Percentiles rank a stretch among this genome's conserved stretches.
These are phyloP conservation scores for Dissophora ornata DNA, from an alignment of 192 early-diverging fungal genomes.

Conservation along the genomic window DNA sequence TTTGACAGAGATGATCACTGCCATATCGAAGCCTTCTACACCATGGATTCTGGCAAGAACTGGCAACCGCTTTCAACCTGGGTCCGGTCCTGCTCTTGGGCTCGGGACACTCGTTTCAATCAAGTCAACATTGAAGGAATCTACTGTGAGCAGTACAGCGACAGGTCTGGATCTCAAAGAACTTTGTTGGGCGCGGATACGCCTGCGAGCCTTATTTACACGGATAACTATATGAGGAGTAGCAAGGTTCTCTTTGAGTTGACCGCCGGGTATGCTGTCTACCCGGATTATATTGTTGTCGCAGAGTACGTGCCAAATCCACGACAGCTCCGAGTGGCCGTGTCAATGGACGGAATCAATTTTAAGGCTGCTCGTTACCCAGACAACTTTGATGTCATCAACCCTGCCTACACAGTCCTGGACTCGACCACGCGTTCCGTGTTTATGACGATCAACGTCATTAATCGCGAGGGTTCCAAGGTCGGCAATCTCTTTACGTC, in stretches of 20 bases:
- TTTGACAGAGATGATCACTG: constrained; percentile 63
- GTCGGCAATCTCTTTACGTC: constrained; percentile 92
- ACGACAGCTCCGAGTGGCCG: constrained; percentile 63
- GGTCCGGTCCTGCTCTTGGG: constrained; percentile 79
- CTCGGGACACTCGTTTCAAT: constrained; percentile 67
- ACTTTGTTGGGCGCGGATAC: constrained; percentile 56
- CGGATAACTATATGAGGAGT: constrained; percentile 66
- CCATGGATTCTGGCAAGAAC: constrained; percentile 73
- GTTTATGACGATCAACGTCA: constrained; percentile 75
- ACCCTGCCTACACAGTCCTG: constrained; percentile 75
- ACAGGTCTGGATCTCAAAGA: constrained; percentile 69
- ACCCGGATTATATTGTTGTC: constrained; percentile 83
- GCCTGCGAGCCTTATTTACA: constrained; percentile 73
- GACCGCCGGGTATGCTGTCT: constrained; percentile 83
- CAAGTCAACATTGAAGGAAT: constrained; percentile 66
- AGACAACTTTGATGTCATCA: constrained; percentile 67
- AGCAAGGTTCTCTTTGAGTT: constrained; percentile 67
- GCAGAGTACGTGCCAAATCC: constrained; percentile 65
- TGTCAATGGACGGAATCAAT: constrained; percentile 78
- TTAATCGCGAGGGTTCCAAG: constrained; percentile 64
- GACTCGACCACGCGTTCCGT: constrained; percentile 70
- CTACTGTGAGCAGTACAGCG: constrained; percentile 79
- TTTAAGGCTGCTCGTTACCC: constrained; percentile 86
- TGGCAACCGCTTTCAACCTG: constrained; percentile 78
- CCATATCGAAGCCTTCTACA: constrained; percentile 77